Evolutionary conservation across 163 green algal species (phyloP).

Genomic region (Chloromonas sp.): DNA sequence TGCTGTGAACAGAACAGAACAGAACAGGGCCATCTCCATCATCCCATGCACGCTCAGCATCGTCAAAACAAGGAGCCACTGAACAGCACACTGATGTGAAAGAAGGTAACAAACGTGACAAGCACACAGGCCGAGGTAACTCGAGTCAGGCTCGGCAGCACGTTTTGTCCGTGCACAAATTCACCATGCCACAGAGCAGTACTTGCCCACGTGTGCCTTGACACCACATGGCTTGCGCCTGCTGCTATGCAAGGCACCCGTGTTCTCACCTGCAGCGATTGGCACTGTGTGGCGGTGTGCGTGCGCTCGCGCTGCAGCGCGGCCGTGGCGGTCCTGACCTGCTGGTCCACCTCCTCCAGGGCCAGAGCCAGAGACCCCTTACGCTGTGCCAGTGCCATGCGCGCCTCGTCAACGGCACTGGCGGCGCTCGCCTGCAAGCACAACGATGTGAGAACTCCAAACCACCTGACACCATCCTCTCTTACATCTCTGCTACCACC

Average conservation of each 20-base stretch:
- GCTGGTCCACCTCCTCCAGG: slow-evolving; percentile 1
- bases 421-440: not conserved
- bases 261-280: not conserved
- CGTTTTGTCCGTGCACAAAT: too few relatives aligned
- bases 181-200: too few relatives aligned
- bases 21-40: too few relatives aligned
- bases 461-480: not conserved
- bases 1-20: too few relatives aligned
- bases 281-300: not conserved
- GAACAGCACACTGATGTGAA: not conserved
- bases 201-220: too few relatives aligned
- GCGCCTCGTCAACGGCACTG: not conserved
- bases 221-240: too few relatives aligned
- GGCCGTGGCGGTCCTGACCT: not conserved
- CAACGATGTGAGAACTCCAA: not conserved
- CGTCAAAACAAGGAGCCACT: not conserved
- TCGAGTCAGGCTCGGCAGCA: too few relatives aligned
- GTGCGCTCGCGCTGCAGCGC: not conserved
- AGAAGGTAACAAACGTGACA: not conserved
- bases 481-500: too few relatives aligned
- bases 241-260: too few relatives aligned
- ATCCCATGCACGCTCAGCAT: too few relatives aligned
- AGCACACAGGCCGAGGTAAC: not conserved
- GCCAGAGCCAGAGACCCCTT: not conserved
- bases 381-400: not conserved